Evolutionary conservation across 345 rosid species (phyloP), one percentile per base, ranked within the genome.

Genomic region (Syzygium jambos): DNA sequence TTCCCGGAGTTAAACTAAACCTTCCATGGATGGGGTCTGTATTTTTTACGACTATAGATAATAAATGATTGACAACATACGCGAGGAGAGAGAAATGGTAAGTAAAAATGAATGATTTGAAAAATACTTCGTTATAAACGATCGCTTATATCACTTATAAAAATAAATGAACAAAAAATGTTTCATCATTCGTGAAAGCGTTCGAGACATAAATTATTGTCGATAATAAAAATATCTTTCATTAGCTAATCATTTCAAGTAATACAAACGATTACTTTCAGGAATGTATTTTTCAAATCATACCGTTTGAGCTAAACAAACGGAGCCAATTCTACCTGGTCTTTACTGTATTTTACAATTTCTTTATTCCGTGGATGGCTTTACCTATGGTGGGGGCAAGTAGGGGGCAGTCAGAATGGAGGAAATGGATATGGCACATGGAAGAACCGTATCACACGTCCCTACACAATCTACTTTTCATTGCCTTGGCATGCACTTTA

Each of bases 251-350:
- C 9, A 56, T 9, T 56, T 56, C n/a, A 3, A 23, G 3, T 1
- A 65, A 30, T 15, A 16, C 3, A 3, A 0, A 0, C 3, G 1
- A 65, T 65, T 0, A 4, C 30, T 30, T 30, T 0, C 5, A 27
- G 2, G 1, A 12, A 12, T 27, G 6, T 15, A 6, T 61, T 63
- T 29, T 73, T 34, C 3, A 5, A 73, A 34, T 73, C 1, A 73
- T 41, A 11, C 0, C 15, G 19, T 34, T 77, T 27, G 19, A 1
- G 1, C 10, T 9, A 19, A 54, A 55, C 7, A 59, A 46, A 11
- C 1, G 34, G 23, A 17, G 38, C 11, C 6, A 29, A 9, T 29
- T 27, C 34, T 59, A 46, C 41, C 9, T 6, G 10, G n/a, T 25
- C 61, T 59, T 19, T 11, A 6, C 43, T 46, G 43, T 8, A 68